Evolutionary conservation across 2,329 filamentous ascomycete species (phyloP).

Genomic region (Paecilomyces formosus): DNA sequence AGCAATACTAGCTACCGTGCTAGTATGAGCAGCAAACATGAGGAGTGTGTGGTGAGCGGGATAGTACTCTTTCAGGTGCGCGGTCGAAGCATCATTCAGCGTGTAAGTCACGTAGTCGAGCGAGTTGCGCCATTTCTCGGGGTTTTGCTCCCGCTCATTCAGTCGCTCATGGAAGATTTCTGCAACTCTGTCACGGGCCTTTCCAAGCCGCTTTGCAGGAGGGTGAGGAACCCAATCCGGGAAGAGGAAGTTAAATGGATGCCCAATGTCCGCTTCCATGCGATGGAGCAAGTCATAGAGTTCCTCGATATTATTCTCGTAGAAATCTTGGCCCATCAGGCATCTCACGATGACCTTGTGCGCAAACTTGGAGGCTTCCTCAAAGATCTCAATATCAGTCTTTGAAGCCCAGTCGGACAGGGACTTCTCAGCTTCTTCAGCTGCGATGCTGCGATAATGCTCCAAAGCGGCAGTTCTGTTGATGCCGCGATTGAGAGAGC

Average conservation of each 20-base stretch:
- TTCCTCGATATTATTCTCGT: conserved; percentile 7
- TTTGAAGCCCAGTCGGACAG: conserved; percentile 4
- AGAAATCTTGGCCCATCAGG: conserved; percentile 12
- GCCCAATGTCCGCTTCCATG: conserved; percentile 9
- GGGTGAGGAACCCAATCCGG: conserved; percentile 10
- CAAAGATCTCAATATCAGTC: conserved; percentile 8
- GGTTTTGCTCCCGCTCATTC: conserved; percentile 7
- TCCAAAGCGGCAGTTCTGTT: conserved; percentile 7
- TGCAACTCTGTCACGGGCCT: conserved; percentile 5
- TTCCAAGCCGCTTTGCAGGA: conserved; percentile 5
- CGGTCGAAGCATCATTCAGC: conserved; percentile 8
- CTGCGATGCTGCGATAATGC: conserved; percentile 7
- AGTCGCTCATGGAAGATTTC: conserved; percentile 9
- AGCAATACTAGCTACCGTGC: conserved; percentile 9
- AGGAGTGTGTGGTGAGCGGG: conserved; percentile 9
- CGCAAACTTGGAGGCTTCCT: conserved; percentile 9
- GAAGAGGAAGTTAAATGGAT: conserved; percentile 8
- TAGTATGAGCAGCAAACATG: conserved; percentile 11
- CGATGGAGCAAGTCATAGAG: conserved; percentile 9
- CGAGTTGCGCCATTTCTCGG: conserved; percentile 7
- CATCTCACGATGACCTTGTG: conserved; percentile 10
- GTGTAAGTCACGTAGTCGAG: conserved; percentile 11
- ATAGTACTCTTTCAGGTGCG: conserved; percentile 8
- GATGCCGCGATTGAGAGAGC: conserved; percentile 9
- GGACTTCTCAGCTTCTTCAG: conserved; percentile 5